A percentile compares a stretch with the other conserved stretches of the same genome.
phyloP scores from a whole-genome alignment of 2,329 filamentous ascomycete species.

The Penicillium sp. region DNA sequence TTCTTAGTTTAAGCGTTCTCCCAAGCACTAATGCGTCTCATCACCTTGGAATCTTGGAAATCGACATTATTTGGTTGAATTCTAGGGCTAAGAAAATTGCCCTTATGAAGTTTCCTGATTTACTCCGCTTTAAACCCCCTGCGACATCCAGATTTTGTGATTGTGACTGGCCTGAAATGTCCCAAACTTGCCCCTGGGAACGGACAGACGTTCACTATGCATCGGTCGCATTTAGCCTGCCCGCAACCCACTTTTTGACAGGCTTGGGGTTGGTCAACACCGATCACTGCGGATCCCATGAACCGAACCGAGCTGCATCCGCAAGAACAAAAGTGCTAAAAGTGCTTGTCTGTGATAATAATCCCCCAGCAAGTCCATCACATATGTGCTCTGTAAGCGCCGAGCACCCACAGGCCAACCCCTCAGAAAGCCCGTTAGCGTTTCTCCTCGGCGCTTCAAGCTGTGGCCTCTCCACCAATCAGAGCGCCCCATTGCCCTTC shows the following conservation, averaged over 20 bases:
- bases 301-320: constrained; percentile 1
- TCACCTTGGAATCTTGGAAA: background rate
- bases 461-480: constrained; percentile 27
- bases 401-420: constrained; percentile 7
- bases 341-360: constrained; percentile 2
- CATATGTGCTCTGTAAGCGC: constrained; percentile 27
- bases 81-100: background rate
- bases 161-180: constrained; percentile 1
- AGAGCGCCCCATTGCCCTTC: constrained; percentile 9
- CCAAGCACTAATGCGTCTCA: too few relatives aligned
- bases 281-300: background rate
- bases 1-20: too few relatives aligned
- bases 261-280: background rate
- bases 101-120: background rate
- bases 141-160: background rate
- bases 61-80: background rate
- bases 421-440: constrained; percentile 23
- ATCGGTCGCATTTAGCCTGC: background rate
- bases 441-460: constrained; percentile 33
- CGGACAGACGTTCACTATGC: background rate
- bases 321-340: background rate
- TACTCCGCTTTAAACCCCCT: background rate
- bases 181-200: background rate
- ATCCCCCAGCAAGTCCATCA: constrained; percentile 7
- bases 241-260: background rate